These are phyloP conservation scores for Phytophthora tentaculata DNA, from an alignment of 352 stramenopile genomes.

Conservation along the genomic window DNA sequence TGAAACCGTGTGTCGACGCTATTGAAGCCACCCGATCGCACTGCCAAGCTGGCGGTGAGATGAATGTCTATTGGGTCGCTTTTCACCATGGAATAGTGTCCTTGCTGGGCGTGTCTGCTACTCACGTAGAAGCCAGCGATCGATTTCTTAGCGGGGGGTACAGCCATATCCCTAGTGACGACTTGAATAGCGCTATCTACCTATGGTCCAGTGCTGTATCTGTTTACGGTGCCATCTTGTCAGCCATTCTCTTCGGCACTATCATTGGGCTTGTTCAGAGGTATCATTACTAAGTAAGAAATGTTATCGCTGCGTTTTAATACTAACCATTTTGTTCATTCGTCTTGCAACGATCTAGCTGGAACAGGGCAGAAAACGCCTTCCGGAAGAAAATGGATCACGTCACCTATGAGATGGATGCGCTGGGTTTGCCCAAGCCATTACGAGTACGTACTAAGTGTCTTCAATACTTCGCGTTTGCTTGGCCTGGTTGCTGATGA, in stretches of 20 bases:
- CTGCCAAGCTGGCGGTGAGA: constrained; percentile 41
- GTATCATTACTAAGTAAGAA: constrained; percentile 15
- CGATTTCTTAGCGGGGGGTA: constrained; percentile 64
- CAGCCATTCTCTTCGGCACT: constrained; percentile 59
- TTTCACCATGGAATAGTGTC: constrained; percentile 64
- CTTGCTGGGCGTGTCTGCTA: constrained; percentile 54
- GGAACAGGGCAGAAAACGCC: constrained; percentile 65
- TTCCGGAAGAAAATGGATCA: constrained; percentile 82
- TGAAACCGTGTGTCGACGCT: constrained; percentile 46
- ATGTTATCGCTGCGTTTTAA: too few species aligned
- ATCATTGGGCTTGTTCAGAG: constrained; percentile 69
- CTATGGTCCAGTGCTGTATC: constrained; percentile 55
- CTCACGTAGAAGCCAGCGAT: constrained; percentile 50
- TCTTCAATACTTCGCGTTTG: background rate
- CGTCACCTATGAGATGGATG: constrained; percentile 72
- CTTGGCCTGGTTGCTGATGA: background rate
- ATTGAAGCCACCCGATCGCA: constrained; percentile 30
- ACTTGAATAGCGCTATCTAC: constrained; percentile 37
- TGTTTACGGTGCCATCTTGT: constrained; percentile 51
- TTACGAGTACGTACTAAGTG: constrained; percentile 48
- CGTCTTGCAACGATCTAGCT: constrained; percentile 34
- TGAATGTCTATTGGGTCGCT: constrained; percentile 62
- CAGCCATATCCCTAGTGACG: constrained; percentile 20
- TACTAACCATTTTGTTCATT: too few species aligned
- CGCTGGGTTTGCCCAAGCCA: constrained; percentile 55